Conservation (phyloP, 495 filamentous ascomycete species). For the Parathielavia appendiculata region DNA sequence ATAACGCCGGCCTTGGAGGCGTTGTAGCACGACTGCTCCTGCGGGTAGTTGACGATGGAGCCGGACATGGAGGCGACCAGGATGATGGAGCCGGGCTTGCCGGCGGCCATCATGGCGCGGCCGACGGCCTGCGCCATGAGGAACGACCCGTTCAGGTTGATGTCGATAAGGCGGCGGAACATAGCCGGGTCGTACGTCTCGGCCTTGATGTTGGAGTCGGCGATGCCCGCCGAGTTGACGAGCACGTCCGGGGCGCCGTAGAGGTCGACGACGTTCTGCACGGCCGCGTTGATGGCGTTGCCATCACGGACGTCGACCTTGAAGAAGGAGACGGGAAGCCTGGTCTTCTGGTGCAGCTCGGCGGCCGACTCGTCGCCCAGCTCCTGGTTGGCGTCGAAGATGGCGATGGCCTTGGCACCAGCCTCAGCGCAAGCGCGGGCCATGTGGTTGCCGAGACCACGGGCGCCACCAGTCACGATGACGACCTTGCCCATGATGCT, state of each 20-base stretch:
- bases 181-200: constrained; percentile 57
- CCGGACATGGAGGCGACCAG: constrained; percentile 76
- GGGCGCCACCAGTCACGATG: constrained; percentile 69
- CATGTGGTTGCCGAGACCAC: constrained; percentile 73
- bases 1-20: constrained; percentile 76
- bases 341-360: constrained; percentile 60
- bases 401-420: constrained; percentile 64
- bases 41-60: constrained; percentile 71
- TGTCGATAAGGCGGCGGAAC: constrained; percentile 69
- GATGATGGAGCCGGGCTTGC: constrained; percentile 64
- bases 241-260: constrained; percentile 66
- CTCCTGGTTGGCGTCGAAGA: constrained; percentile 69
- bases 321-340: constrained; percentile 69
- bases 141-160: constrained; percentile 72
- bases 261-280: constrained; percentile 52
- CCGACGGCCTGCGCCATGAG: constrained; percentile 60
- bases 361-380: constrained; percentile 63
- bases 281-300: constrained; percentile 55
- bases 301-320: constrained; percentile 71
- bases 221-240: constrained; percentile 81
- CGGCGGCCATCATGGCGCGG: constrained; percentile 58
- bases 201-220: constrained; percentile 56
- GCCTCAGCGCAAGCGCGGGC: constrained; percentile 68
- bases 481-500: constrained; percentile 61
- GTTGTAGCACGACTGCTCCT: constrained; percentile 75